phyloP scores from a whole-genome alignment of 805 yeast species.

The Candida railenensis region DNA sequence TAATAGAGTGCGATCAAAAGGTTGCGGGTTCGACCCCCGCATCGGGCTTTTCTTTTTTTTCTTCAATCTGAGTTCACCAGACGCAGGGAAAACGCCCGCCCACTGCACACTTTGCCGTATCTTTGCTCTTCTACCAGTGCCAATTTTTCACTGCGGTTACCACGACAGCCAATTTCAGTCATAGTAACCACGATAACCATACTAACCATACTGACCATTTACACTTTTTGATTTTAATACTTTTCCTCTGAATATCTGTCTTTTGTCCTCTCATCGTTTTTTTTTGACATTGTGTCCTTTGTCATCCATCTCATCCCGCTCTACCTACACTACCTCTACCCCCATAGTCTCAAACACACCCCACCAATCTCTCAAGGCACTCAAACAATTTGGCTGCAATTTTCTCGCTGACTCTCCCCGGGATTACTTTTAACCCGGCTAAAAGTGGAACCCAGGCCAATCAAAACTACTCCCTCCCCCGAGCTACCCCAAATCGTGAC shows the following conservation, averaged over 20 bases:
- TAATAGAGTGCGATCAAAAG: conserved; percentile 10
- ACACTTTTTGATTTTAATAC: too few relatives aligned
- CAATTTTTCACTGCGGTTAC: not conserved
- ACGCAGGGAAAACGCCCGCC: not conserved
- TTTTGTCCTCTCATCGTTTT: too few relatives aligned
- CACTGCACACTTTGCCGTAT: not conserved
- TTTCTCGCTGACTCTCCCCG: not conserved
- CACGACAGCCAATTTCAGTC: not conserved
- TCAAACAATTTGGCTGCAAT: conserved; percentile 1
- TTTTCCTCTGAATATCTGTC: too few relatives aligned
- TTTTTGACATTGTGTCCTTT: too few relatives aligned
- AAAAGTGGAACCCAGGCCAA: not conserved
- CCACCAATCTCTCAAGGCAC: not conserved
- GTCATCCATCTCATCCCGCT: too few relatives aligned
- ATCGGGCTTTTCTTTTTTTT: conserved; percentile 10
- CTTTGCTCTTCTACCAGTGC: not conserved
- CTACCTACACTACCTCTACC: too few relatives aligned
- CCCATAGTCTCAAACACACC: too few relatives aligned
- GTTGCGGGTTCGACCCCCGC: conserved; percentile 16
- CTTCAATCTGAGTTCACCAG: not conserved
- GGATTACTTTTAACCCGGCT: too few relatives aligned
- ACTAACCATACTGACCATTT: too few relatives aligned
- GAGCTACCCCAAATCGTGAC: not conserved
- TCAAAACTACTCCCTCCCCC: not conserved
- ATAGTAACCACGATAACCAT: too few relatives aligned